Conservation (phyloP, 371 early-diverging fungal species). For the Umbelopsis sp. region DNA sequence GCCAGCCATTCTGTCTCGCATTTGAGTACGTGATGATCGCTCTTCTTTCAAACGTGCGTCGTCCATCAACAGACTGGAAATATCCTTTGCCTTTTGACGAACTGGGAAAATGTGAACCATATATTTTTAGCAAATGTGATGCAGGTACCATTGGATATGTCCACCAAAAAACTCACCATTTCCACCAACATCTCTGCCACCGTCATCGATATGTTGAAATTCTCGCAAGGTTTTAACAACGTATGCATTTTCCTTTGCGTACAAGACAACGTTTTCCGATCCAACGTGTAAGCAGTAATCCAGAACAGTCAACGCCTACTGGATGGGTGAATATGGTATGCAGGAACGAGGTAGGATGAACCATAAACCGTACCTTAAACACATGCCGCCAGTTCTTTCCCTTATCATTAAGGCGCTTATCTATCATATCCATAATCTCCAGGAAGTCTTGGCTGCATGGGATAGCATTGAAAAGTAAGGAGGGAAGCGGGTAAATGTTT, state of each 20-base stretch:
- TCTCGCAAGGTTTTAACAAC: conserved; percentile 92
- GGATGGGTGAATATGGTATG: not conserved
- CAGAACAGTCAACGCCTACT: conserved; percentile 54
- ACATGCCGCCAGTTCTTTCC: conserved; percentile 98
- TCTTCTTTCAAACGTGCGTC: conserved; percentile 76
- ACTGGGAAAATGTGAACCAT: conserved; percentile 48
- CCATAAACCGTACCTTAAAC: conserved; percentile 71
- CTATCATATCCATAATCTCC: conserved; percentile 95
- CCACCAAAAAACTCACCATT: conserved; percentile 57
- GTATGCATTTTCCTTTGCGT: conserved; percentile 86
- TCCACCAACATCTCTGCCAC: conserved; percentile 86
- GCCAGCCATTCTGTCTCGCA: conserved; percentile 46
- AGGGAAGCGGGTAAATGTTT: not conserved
- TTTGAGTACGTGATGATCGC: conserved; percentile 49
- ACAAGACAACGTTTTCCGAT: conserved; percentile 83
- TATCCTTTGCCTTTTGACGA: conserved; percentile 89
- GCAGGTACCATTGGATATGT: not conserved
- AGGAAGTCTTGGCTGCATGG: conserved; percentile 76
- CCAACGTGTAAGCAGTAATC: conserved; percentile 80
- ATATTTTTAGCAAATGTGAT: not conserved
- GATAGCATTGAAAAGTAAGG: not conserved
- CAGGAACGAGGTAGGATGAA: not conserved
- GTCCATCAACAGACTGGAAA: conserved; percentile 80
- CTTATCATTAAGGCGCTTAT: conserved; percentile 93
- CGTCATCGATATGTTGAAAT: conserved; percentile 93